Evolutionary conservation across 495 filamentous ascomycete genomes (phyloP).

Genomic region (Aspergillus campestris): DNA sequence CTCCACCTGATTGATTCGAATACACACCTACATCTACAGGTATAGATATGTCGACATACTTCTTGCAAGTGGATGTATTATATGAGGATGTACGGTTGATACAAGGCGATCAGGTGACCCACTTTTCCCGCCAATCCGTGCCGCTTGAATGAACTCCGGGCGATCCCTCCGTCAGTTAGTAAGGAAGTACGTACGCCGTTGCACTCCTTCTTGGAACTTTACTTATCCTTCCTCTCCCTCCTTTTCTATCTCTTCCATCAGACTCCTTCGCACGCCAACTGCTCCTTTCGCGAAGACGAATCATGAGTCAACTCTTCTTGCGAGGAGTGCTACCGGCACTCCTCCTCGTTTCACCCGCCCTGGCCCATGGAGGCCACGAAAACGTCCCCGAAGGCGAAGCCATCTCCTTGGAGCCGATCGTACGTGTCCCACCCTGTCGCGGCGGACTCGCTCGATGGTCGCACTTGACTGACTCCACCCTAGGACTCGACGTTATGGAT

Average conservation of each 20-base stretch:
- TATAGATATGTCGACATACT: no score
- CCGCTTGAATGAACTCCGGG: slow-evolving; percentile 3
- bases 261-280: not conserved
- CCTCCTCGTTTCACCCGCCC: slow-evolving; percentile 23
- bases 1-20: no score
- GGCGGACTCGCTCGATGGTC: not conserved
- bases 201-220: slow-evolving; percentile 3
- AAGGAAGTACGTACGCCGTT: slow-evolving; percentile 5
- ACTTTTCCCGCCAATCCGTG: slow-evolving; percentile 11
- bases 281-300: slow-evolving; percentile 2
- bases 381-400: slow-evolving; percentile 65
- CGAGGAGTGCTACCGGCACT: slow-evolving; percentile 16
- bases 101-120: no score
- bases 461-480: not conserved
- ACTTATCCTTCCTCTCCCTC: slow-evolving; percentile 5
- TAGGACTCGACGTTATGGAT: slow-evolving; percentile 84
- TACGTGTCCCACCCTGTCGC: slow-evolving; percentile 29
- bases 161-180: not conserved
- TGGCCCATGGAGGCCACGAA: slow-evolving; percentile 68
- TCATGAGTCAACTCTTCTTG: slow-evolving; percentile 6
- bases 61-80: no score
- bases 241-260: slow-evolving; percentile 1
- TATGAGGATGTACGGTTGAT: no score
- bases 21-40: no score
- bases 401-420: slow-evolving; percentile 78